Evolutionary conservation across 768 basidiomycete genomes (phyloP).

Genomic region (Suillus ampliporus): DNA sequence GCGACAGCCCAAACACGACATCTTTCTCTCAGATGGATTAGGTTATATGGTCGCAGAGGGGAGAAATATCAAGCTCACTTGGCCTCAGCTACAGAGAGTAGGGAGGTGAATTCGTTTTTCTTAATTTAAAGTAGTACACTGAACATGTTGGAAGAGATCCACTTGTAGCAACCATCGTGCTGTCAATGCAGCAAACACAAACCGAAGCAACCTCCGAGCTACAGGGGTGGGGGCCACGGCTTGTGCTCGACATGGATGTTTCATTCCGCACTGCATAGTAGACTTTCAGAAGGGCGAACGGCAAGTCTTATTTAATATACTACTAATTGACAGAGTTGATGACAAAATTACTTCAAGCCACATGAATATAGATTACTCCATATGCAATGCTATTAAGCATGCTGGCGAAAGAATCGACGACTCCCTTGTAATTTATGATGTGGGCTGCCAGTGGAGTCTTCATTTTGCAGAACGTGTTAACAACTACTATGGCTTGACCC

Average conservation of each 20-base stretch:
- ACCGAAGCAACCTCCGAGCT: conserved; percentile 23
- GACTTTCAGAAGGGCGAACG: conserved; percentile 38
- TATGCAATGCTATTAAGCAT: conserved; percentile 26
- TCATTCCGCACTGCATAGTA: conserved; percentile 33
- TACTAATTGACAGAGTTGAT: not conserved
- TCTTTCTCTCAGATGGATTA: conserved; percentile 32
- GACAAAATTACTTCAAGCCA: conserved; percentile 20
- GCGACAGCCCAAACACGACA: conserved; percentile 28
- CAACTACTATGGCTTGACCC: not conserved
- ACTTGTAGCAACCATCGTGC: conserved; percentile 23
- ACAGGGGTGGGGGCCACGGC: conserved; percentile 35
- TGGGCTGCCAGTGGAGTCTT: conserved; percentile 31
- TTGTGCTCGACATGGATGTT: conserved; percentile 39
- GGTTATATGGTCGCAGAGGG: conserved; percentile 29
- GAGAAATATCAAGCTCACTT: conserved; percentile 30
- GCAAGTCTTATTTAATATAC: conserved; percentile 14
- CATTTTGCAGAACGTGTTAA: conserved; percentile 21
- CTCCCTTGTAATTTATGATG: conserved; percentile 33
- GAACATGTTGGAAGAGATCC: conserved; percentile 12
- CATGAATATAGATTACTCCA: conserved; percentile 33
- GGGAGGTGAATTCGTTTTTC: conserved; percentile 6
- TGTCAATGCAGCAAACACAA: conserved; percentile 21
- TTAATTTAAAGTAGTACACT: not conserved
- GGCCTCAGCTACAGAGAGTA: not conserved
- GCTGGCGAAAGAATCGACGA: conserved; percentile 8